Evolutionary conservation across 2,329 filamentous ascomycete species (phyloP).

Genomic region (Pyrenophora seminiperda): DNA sequence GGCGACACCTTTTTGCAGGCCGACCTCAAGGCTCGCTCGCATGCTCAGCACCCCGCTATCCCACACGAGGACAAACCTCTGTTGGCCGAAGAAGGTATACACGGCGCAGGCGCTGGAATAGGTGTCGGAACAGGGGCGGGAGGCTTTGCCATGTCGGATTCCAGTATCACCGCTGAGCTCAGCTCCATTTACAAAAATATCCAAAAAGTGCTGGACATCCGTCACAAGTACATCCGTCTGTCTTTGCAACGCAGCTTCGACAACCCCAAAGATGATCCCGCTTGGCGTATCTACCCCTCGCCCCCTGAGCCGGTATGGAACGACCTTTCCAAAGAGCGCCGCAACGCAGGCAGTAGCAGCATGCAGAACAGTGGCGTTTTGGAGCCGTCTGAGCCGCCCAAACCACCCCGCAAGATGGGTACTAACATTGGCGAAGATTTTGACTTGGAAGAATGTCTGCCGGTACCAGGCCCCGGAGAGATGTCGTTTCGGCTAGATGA

Average conservation of each 20-base stretch:
- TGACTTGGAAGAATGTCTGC: conserved; percentile 75
- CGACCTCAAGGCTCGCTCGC: conserved; percentile 56
- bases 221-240: conserved; percentile 84
- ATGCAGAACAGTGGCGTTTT: conserved; percentile 47
- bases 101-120: conserved; percentile 63
- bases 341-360: conserved; percentile 45
- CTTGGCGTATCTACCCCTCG: conserved; percentile 88
- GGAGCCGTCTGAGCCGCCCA: conserved; percentile 40
- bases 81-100: conserved; percentile 60
- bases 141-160: conserved; percentile 73
- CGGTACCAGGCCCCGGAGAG: conserved; percentile 71
- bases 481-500: conserved; percentile 81
- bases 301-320: conserved; percentile 92
- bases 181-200: conserved; percentile 87
- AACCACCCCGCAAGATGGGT: conserved; percentile 77
- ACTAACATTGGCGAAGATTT: conserved; percentile 94
- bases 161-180: conserved; percentile 82
- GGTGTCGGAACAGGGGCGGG: conserved; percentile 65
- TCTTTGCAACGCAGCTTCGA: conserved; percentile 82
- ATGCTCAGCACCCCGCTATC: conserved; percentile 57
- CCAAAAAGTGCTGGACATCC: conserved; percentile 82
- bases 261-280: conserved; percentile 83
- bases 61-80: conserved; percentile 63
- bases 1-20: conserved; percentile 50
- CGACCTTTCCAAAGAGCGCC: conserved; percentile 57